Evolutionary conservation across 2,329 filamentous ascomycete species (phyloP).

Genomic region (Dryadomyces quercus-mongolicae): DNA sequence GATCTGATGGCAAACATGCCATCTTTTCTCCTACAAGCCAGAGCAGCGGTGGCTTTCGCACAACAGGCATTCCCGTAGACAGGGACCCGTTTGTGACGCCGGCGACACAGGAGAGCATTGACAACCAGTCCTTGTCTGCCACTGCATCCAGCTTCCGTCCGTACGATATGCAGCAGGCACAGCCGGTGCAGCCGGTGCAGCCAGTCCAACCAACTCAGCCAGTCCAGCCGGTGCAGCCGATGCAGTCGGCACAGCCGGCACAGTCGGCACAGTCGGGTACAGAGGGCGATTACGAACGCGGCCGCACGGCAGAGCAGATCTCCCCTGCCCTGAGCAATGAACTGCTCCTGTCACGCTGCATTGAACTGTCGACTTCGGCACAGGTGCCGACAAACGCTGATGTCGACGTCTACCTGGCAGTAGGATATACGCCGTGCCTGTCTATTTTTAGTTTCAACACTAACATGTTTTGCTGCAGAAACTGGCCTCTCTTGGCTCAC

Average conservation of each 20-base stretch:
- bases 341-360: slow-evolving; percentile 30
- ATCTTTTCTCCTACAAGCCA: slow-evolving; percentile 16
- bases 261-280: neutral
- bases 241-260: neutral
- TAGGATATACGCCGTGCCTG: slow-evolving; percentile 18
- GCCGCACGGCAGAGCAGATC: slow-evolving; percentile 13
- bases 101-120: slow-evolving; percentile 16
- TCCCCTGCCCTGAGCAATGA: slow-evolving; percentile 31
- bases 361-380: slow-evolving; percentile 26
- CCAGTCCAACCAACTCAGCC: neutral
- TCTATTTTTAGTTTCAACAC: neutral
- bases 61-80: slow-evolving; percentile 19
- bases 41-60: slow-evolving; percentile 15
- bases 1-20: slow-evolving; percentile 17
- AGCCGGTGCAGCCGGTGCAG: neutral
- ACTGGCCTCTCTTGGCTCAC: slow-evolving; percentile 21
- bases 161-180: slow-evolving; percentile 9
- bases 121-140: slow-evolving; percentile 44
- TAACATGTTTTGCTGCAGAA: slow-evolving; percentile 22
- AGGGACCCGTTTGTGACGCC: slow-evolving; percentile 44
- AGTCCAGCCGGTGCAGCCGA: neutral
- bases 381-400: slow-evolving; percentile 22
- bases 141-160: slow-evolving; percentile 52
- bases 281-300: neutral
- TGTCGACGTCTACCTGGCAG: slow-evolving; percentile 31